Percentiles rank a stretch among this genome's conserved stretches.
Conservation (phyloP, 1,284 basidiomycete species). For the Pascua guehoae region DNA sequence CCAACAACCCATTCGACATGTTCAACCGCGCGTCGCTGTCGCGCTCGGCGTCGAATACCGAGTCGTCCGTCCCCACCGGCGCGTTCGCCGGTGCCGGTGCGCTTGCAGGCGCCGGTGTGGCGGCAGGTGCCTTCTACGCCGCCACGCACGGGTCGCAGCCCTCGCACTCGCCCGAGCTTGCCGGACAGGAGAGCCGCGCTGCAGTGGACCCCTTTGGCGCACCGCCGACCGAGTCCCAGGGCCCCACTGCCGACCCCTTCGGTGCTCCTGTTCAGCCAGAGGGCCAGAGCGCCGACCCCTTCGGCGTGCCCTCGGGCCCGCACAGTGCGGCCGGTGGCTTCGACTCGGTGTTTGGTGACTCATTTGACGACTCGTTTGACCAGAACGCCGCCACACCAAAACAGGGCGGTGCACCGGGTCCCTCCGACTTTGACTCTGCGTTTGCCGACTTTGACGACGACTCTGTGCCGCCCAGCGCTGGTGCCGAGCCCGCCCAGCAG, state of each 20-base stretch:
- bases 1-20: slow-evolving; percentile 91
- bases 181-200: not conserved
- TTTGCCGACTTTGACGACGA: slow-evolving; percentile 62
- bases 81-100: slow-evolving; percentile 18
- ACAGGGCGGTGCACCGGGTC: slow-evolving; percentile 10
- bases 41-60: slow-evolving; percentile 4
- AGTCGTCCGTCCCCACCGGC: slow-evolving; percentile 1
- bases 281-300: not conserved
- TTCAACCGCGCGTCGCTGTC: slow-evolving; percentile 20
- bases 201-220: slow-evolving; percentile 67
- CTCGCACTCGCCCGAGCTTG: slow-evolving; percentile 30
- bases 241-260: not conserved
- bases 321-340: slow-evolving; percentile 8
- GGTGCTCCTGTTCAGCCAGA: not conserved
- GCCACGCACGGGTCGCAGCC: not conserved
- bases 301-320: not conserved
- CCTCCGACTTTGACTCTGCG: slow-evolving; percentile 44
- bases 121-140: not conserved
- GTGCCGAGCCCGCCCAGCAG: too few relatives aligned
- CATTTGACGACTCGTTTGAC: slow-evolving; percentile 40
- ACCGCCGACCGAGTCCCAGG: not conserved
- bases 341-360: slow-evolving; percentile 18
- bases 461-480: not conserved
- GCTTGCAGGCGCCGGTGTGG: slow-evolving; percentile 14
- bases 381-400: not conserved